A percentile compares a stretch with the other conserved stretches of the same genome.
Evolutionary conservation across 2,329 filamentous ascomycete species (phyloP).

Genomic region (Colletotrichum eremochloae): DNA sequence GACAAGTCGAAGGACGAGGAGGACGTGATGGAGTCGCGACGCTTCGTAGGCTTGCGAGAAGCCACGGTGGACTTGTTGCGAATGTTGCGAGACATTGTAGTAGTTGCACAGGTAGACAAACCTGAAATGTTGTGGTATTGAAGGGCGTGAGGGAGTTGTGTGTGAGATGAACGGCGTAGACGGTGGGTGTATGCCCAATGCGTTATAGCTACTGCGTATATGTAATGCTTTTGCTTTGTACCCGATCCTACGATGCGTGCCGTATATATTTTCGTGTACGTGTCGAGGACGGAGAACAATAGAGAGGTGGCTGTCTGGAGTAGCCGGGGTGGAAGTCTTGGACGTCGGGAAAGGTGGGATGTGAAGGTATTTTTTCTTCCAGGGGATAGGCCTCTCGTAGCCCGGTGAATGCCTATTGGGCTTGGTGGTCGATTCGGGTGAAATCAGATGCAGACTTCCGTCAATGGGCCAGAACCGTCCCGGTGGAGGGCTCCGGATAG

Average conservation of each 20-base stretch:
- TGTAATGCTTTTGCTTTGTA: neutral
- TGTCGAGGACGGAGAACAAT: neutral
- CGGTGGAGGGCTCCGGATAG: constrained; percentile 54
- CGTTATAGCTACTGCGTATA: neutral
- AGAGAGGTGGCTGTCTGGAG: neutral
- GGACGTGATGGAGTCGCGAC: constrained; percentile 65
- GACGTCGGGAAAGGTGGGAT: constrained; percentile 16
- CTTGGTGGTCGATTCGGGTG: constrained; percentile 28
- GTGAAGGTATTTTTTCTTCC: constrained; percentile 24
- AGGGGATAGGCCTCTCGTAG: constrained; percentile 33
- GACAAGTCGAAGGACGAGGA: constrained; percentile 71
- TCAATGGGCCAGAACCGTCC: constrained; percentile 52
- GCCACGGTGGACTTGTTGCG: constrained; percentile 61
- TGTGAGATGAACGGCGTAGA: constrained; percentile 24
- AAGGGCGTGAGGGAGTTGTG: constrained; percentile 16
- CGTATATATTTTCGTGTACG: neutral
- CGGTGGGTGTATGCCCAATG: neutral
- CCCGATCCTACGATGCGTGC: neutral
- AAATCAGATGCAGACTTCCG: constrained; percentile 56
- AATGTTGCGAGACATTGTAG: constrained; percentile 67
- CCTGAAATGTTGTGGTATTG: constrained; percentile 40
- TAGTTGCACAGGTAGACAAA: constrained; percentile 38
- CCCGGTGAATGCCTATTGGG: constrained; percentile 36
- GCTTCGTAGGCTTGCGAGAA: constrained; percentile 60
- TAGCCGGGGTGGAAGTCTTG: constrained; percentile 14